Evolutionary conservation across 345 rosid genomes (phyloP).

Genomic region (Mallotus nudiflorus): DNA sequence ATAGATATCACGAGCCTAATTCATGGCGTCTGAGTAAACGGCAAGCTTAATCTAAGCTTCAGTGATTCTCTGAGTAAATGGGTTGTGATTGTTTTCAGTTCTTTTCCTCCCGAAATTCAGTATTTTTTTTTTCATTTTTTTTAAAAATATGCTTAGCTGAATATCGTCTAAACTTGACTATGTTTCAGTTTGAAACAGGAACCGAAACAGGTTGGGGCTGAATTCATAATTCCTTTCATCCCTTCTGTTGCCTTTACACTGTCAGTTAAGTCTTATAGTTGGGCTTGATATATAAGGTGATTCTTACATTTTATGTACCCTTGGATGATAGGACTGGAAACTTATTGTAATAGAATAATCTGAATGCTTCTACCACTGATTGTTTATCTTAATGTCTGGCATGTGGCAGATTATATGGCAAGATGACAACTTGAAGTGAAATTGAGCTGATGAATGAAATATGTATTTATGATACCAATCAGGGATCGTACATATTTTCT

Average conservation of each 20-base stretch:
- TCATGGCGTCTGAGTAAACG: slow-evolving; percentile 88
- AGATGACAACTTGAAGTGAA: no score
- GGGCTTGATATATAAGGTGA: background rate
- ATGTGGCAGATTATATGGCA: no score
- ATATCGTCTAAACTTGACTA: background rate
- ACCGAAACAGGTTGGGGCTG: background rate
- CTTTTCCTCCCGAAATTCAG: no score
- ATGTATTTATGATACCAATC: no score
- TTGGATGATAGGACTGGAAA: background rate
- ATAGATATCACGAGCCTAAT: slow-evolving; percentile 87
- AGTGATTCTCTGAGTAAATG: background rate
- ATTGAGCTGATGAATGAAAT: no score
- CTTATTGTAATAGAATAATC: no score
- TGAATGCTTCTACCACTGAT: background rate
- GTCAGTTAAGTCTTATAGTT: background rate
- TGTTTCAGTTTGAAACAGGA: background rate
- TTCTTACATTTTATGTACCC: background rate
- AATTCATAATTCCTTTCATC: background rate
- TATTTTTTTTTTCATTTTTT: background rate
- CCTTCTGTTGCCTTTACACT: background rate
- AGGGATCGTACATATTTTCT: no score
- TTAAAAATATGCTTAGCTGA: background rate
- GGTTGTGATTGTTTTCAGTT: background rate
- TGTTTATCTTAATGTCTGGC: background rate
- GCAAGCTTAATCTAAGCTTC: slow-evolving; percentile 50